A percentile compares a stretch with the other conserved stretches of the same genome.
phyloP scores from a whole-genome alignment of 2,329 filamentous ascomycete species.

The Stemphylium lycopersici region DNA sequence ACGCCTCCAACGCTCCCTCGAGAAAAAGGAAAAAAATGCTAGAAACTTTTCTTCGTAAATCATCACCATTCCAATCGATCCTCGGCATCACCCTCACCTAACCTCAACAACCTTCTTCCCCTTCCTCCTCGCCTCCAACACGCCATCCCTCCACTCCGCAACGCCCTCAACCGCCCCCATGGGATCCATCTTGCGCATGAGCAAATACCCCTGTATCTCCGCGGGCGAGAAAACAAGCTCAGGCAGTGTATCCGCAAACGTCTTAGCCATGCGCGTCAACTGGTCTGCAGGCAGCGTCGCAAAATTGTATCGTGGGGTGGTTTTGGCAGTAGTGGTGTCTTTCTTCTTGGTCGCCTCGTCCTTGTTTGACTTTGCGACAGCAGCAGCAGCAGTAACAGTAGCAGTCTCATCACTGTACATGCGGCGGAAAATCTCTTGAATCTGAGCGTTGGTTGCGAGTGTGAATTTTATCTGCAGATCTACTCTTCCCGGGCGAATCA shows the following conservation, averaged over 20 bases:
- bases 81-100: not conserved
- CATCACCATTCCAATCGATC: too few species aligned
- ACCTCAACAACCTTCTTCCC: constrained; percentile 12
- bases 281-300: not conserved
- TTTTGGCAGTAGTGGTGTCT: not conserved
- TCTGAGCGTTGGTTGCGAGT: constrained; percentile 17
- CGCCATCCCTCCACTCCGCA: constrained; percentile 1
- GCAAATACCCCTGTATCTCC: constrained; percentile 21
- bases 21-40: too few species aligned
- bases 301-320: not conserved
- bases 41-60: too few species aligned
- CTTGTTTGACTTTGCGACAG: not conserved
- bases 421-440: constrained; percentile 22
- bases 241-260: constrained; percentile 15
- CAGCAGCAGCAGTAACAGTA: not conserved
- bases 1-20: too few species aligned
- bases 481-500: constrained; percentile 67
- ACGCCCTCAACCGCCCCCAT: constrained; percentile 6
- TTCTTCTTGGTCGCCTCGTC: not conserved
- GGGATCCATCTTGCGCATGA: constrained; percentile 14
- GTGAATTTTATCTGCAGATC: constrained; percentile 52
- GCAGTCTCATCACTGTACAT: constrained; percentile 24
- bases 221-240: constrained; percentile 14
- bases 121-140: constrained; percentile 12
- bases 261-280: not conserved